A percentile compares a stretch with the other conserved stretches of the same genome.
phyloP scores from a whole-genome alignment of 2,329 filamentous ascomycete genomes.

The Aureobasidium pullulans region DNA sequence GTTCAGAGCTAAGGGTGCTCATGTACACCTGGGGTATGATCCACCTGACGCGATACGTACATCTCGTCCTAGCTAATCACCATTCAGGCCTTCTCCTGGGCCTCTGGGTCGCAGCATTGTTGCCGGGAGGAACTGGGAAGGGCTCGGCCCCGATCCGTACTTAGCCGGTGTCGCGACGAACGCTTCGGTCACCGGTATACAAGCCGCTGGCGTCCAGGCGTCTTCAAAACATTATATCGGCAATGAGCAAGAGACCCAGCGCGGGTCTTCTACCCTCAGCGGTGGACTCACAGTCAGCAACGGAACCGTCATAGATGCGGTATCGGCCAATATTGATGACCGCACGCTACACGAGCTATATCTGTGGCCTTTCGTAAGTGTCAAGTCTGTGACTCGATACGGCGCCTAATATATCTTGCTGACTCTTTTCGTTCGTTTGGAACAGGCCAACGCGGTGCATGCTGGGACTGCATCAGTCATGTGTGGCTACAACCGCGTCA shows the following conservation, averaged over 20 bases:
- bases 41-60: slow-evolving; percentile 18
- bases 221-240: slow-evolving; percentile 49
- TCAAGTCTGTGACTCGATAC: slow-evolving; percentile 38
- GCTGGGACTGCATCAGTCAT: slow-evolving; percentile 54
- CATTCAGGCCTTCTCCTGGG: slow-evolving; percentile 19
- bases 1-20: slow-evolving; percentile 26
- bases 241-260: slow-evolving; percentile 50
- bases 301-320: slow-evolving; percentile 40
- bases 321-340: slow-evolving; percentile 58
- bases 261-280: slow-evolving; percentile 19
- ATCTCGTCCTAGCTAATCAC: slow-evolving; percentile 23
- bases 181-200: slow-evolving; percentile 33
- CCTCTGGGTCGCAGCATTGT: slow-evolving; percentile 37
- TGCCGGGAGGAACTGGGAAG: slow-evolving; percentile 39
- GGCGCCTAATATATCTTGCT: no score
- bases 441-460: slow-evolving; percentile 44
- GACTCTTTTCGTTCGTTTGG: no score
- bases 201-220: slow-evolving; percentile 36
- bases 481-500: slow-evolving; percentile 60
- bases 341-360: slow-evolving; percentile 45
- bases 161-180: slow-evolving; percentile 36
- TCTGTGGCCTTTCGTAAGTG: slow-evolving; percentile 60
- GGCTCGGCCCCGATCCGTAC: slow-evolving; percentile 32
- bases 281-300: slow-evolving; percentile 14
- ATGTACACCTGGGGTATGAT: slow-evolving; percentile 34